Evolutionary conservation across 345 rosid genomes (phyloP), one percentile per base, ranked within the genome.

Genomic region (Cardamine resedifolia): DNA sequence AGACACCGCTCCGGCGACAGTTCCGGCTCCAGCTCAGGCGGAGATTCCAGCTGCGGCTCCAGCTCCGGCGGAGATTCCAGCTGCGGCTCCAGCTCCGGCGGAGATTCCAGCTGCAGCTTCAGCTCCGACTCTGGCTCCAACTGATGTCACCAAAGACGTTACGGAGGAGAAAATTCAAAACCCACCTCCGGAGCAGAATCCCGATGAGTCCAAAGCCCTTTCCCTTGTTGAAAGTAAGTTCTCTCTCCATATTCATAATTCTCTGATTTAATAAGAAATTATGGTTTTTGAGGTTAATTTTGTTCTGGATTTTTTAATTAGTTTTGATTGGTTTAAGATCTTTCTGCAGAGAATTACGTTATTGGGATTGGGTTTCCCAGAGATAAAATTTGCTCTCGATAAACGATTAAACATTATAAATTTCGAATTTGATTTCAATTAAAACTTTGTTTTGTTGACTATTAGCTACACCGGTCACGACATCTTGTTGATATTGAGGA

Each of bases 141-240:
- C 38, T 28, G 83, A 38, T 56, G 41, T 77, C 3, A 31, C 66
- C 1, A 68, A 55, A 16, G 75, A 34, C 3, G 79, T 73, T 5
- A 69, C 64, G 5, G 77, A 79, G 64, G 83, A 79, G 75, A 87
- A 81, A 30, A 34, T 71, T 5, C 26, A 34, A 2, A 33, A 31
- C 23, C 83, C 75, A 48, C 14, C 74, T n/a, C 72, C 47, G 44
- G 79, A 66, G 63, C 60, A 68, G 34, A 77, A 47, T 66, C 63
- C 78, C 16, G 90, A 77, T 24, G 90, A 84, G 7, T 77, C 88
- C 52, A 85, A 87, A 78, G 85, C 96, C 58, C 89, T 85, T 28
- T 83, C 75, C 7, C 58, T 81, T 6, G 82, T 82, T 15, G 94
- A 83, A 34, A 83, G 97, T 91, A 85, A 78, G 78, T 39, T 49